A percentile compares a stretch with the other conserved stretches of the same genome.
Conservation (phyloP, 331 rosid species). For the Saraca asoca region DNA sequence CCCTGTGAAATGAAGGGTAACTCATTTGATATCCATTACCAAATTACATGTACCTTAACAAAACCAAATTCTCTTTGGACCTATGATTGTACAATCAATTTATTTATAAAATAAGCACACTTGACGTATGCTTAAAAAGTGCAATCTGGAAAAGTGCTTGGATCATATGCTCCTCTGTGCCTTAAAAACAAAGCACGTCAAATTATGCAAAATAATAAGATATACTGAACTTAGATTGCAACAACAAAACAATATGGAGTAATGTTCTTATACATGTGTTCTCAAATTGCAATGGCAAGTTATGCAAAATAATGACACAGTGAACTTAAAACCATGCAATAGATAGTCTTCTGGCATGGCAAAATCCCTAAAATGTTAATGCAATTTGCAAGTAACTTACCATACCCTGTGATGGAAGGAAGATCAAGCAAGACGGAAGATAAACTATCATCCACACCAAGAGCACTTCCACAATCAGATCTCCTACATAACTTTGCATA, state of each 20-base stretch:
- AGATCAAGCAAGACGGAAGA: slow-evolving; percentile 83
- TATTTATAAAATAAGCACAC: not conserved
- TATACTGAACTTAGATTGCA: too few species aligned
- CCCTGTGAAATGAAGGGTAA: slow-evolving; percentile 51
- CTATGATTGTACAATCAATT: slow-evolving; percentile 1
- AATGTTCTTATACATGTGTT: not conserved
- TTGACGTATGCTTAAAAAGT: not conserved
- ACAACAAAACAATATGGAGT: not conserved
- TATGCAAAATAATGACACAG: not conserved
- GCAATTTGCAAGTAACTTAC: slow-evolving; percentile 54
- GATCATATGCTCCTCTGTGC: not conserved
- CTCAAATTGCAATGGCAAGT: not conserved
- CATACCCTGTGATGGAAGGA: slow-evolving; percentile 99
- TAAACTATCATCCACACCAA: slow-evolving; percentile 68
- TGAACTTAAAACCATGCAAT: slow-evolving; percentile 11
- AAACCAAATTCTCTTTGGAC: slow-evolving; percentile 9
- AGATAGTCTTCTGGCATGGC: not conserved
- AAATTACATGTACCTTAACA: not conserved
- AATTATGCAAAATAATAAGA: too few species aligned
- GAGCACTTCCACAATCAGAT: slow-evolving; percentile 78
- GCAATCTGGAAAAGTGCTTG: slow-evolving; percentile 9
- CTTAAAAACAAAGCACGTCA: not conserved
- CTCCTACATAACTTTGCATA: slow-evolving; percentile 65
- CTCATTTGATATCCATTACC: slow-evolving; percentile 21
- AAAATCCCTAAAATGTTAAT: slow-evolving; percentile 23